These are phyloP conservation scores for Tolypocladium inflatum DNA, from an alignment of 2,329 filamentous ascomycete species.

Conservation along the genomic window DNA sequence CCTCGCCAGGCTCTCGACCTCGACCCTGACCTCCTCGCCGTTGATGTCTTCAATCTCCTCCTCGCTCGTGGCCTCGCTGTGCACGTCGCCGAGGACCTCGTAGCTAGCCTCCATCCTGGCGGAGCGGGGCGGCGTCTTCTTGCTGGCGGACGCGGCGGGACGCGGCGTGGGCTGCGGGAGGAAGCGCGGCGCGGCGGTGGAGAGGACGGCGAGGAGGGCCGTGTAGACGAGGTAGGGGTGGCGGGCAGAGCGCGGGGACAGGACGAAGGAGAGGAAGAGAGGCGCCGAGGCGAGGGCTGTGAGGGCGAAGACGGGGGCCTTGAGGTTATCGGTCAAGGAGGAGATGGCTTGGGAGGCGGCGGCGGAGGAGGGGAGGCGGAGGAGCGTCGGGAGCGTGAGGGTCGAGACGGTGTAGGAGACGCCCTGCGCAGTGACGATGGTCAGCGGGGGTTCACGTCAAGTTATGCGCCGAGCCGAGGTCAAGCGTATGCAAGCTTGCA, in stretches of 20 bases:
- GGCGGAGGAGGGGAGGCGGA: constrained; percentile 68
- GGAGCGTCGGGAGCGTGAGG: constrained; percentile 69
- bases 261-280: constrained; percentile 66
- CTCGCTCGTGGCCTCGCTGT: constrained; percentile 37
- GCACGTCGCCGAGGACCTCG: constrained; percentile 53
- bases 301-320: constrained; percentile 57
- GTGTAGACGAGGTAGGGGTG: constrained; percentile 92
- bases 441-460: not conserved
- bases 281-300: constrained; percentile 60
- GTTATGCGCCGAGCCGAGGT: not conserved
- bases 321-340: constrained; percentile 53
- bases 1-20: constrained; percentile 45
- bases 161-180: constrained; percentile 26
- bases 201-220: constrained; percentile 55
- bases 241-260: constrained; percentile 64
- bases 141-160: constrained; percentile 14
- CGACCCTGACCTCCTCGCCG: constrained; percentile 50
- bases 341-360: constrained; percentile 62
- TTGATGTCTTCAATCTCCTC: constrained; percentile 46
- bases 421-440: constrained; percentile 46
- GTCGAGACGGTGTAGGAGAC: constrained; percentile 77
- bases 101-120: constrained; percentile 60
- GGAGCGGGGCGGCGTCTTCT: constrained; percentile 20
- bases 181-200: constrained; percentile 43
- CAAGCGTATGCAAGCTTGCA: not conserved